phyloP scores from a whole-genome alignment of 768 basidiomycete genomes.

The Cantharellus anzutake region DNA sequence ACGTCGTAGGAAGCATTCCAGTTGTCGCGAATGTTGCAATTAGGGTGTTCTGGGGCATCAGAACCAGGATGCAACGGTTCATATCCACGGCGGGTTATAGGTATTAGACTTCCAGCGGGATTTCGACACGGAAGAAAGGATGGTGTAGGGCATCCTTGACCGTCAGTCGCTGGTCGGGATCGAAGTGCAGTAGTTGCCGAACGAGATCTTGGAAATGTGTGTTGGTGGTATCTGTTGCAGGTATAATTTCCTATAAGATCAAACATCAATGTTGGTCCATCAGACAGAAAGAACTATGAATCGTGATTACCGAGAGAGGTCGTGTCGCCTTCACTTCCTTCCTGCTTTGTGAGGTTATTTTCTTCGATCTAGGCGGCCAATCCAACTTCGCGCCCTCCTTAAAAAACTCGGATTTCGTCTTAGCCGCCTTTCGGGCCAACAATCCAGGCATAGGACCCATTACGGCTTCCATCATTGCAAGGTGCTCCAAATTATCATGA shows the following conservation, averaged over 20 bases:
- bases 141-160: slow-evolving; percentile 79
- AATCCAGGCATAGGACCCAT: slow-evolving; percentile 95
- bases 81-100: neutral
- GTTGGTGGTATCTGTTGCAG: slow-evolving; percentile 52
- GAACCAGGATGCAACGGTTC: too few relatives aligned
- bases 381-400: slow-evolving; percentile 59
- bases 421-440: slow-evolving; percentile 53
- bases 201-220: slow-evolving; percentile 77
- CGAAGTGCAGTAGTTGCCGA: slow-evolving; percentile 70
- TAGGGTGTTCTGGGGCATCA: too few relatives aligned
- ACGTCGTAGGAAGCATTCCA: too few relatives aligned
- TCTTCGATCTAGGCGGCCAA: slow-evolving; percentile 70
- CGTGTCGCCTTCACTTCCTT: slow-evolving; percentile 85
- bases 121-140: slow-evolving; percentile 43
- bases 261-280: neutral
- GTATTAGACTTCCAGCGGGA: slow-evolving; percentile 5
- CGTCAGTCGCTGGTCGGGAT: slow-evolving; percentile 72
- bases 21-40: too few relatives aligned
- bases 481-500: slow-evolving; percentile 95
- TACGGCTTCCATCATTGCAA: slow-evolving; percentile 99
- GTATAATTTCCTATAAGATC: slow-evolving; percentile 55
- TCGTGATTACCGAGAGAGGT: slow-evolving; percentile 31
- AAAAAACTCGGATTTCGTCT: slow-evolving; percentile 86
- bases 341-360: slow-evolving; percentile 62
- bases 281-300: neutral